These are phyloP conservation scores for Pyrenula aspistea DNA, from an alignment of 495 filamentous ascomycete genomes.

Conservation along the genomic window DNA sequence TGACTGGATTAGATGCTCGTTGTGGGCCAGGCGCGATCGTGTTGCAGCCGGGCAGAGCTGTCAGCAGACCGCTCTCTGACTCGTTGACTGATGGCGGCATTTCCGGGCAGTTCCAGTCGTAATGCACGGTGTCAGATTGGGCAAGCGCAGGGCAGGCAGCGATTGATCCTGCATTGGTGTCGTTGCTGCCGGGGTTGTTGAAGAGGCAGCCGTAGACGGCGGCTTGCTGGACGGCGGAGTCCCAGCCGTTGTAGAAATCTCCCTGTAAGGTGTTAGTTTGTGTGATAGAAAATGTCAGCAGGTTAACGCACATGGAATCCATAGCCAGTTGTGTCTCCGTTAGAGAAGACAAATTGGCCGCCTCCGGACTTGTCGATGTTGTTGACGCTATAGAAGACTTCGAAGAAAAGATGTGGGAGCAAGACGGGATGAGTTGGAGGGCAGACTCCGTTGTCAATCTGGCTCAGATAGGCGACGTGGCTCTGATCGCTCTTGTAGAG, in stretches of 20 bases:
- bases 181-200: not conserved
- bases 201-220: slow-evolving; percentile 18
- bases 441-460: slow-evolving; percentile 25
- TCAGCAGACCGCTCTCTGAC: slow-evolving; percentile 18
- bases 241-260: slow-evolving; percentile 37
- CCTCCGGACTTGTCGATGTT: slow-evolving; percentile 6
- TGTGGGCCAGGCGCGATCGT: slow-evolving; percentile 21
- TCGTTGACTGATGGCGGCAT: slow-evolving; percentile 21
- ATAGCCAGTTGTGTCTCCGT: slow-evolving; percentile 31
- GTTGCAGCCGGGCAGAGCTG: slow-evolving; percentile 31
- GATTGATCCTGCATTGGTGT: slow-evolving; percentile 10
- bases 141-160: slow-evolving; percentile 17
- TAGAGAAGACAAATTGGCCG: slow-evolving; percentile 14
- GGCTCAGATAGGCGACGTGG: slow-evolving; percentile 25
- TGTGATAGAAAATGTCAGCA: not conserved
- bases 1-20: slow-evolving; percentile 5
- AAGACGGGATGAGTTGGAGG: slow-evolving; percentile 24
- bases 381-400: slow-evolving; percentile 20
- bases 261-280: slow-evolving; percentile 6
- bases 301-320: slow-evolving; percentile 20
- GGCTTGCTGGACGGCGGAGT: slow-evolving; percentile 18
- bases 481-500: slow-evolving; percentile 24
- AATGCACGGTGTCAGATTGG: slow-evolving; percentile 10
- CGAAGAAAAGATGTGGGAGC: slow-evolving; percentile 27
- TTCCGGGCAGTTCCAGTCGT: slow-evolving; percentile 5